Evolutionary conservation across 2,329 filamentous ascomycete species (phyloP).

Genomic region (Fusarium vanettenii): DNA sequence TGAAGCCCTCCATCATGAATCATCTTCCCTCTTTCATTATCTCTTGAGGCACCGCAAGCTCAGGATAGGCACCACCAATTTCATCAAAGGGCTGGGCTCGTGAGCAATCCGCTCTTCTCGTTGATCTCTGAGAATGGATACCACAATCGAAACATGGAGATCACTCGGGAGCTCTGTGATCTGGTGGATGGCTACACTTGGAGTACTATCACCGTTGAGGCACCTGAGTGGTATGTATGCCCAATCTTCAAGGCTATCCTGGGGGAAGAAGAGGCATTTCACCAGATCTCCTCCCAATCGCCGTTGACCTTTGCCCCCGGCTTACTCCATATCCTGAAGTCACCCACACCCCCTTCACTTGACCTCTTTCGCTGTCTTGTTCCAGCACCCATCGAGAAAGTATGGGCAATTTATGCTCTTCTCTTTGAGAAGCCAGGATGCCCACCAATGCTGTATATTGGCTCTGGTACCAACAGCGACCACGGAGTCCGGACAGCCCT

Average conservation of each 20-base stretch:
- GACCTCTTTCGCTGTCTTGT: neutral
- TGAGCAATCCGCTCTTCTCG: too few relatives aligned
- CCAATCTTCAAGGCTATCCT: too few relatives aligned
- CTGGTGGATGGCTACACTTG: neutral
- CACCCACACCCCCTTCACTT: too few relatives aligned
- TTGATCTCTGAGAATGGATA: too few relatives aligned
- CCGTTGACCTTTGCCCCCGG: neutral
- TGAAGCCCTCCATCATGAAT: too few relatives aligned
- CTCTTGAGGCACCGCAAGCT: neutral
- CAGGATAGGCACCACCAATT: neutral
- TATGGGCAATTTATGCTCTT: neutral
- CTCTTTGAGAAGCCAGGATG: neutral
- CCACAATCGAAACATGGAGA: too few relatives aligned
- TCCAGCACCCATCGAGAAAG: neutral
- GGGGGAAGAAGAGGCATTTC: neutral
- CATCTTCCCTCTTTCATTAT: neutral
- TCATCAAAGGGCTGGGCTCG: too few relatives aligned
- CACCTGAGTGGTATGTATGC: neutral
- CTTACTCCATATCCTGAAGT: neutral
- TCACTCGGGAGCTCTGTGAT: neutral
- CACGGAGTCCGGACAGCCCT: too few relatives aligned
- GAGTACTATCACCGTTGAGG: neutral
- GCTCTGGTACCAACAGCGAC: neutral
- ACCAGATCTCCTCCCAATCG: neutral
- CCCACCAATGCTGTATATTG: neutral